These are phyloP conservation scores for Lepidium africanum DNA, from an alignment of 345 rosid genomes.

Conservation along the genomic window DNA sequence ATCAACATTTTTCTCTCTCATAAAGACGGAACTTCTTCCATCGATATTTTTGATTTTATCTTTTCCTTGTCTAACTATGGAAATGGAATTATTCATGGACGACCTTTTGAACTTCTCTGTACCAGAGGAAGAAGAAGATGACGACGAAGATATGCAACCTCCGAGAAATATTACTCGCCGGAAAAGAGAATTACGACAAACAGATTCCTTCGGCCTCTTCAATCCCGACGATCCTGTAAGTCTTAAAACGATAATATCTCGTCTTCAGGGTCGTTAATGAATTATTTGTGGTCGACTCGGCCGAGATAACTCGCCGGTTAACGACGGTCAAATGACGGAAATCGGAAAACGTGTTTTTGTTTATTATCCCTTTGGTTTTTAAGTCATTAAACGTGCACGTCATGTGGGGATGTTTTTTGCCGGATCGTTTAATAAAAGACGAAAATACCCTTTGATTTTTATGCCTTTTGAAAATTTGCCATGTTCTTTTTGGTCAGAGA, in stretches of 20 bases:
- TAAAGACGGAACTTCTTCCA: background rate
- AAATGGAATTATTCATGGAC: constrained; percentile 31
- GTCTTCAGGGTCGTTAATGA: background rate
- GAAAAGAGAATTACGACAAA: constrained; percentile 28
- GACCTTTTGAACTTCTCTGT: constrained; percentile 32
- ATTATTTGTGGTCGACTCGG: constrained; percentile 8
- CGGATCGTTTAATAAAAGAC: constrained; percentile 18
- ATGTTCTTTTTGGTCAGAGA: background rate
- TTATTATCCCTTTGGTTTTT: background rate
- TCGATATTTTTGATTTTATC: background rate
- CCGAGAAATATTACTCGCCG: constrained; percentile 20
- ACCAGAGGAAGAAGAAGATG: constrained; percentile 18
- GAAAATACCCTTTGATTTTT: constrained; percentile 22
- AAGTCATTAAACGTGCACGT: constrained; percentile 13
- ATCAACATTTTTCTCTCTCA: constrained; percentile 23
- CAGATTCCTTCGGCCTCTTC: constrained; percentile 6
- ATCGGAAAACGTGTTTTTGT: constrained; percentile 26
- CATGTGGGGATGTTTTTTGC: constrained; percentile 23
- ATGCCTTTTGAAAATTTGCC: background rate
- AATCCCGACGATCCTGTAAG: constrained; percentile 25
- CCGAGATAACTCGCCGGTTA: constrained; percentile 17
- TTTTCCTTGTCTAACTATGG: background rate
- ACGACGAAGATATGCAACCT: background rate
- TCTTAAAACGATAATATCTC: background rate
- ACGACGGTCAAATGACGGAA: constrained; percentile 27